Base-by-base conservation (phyloP, 306 rosid species). In the Quercus suber region DNA sequence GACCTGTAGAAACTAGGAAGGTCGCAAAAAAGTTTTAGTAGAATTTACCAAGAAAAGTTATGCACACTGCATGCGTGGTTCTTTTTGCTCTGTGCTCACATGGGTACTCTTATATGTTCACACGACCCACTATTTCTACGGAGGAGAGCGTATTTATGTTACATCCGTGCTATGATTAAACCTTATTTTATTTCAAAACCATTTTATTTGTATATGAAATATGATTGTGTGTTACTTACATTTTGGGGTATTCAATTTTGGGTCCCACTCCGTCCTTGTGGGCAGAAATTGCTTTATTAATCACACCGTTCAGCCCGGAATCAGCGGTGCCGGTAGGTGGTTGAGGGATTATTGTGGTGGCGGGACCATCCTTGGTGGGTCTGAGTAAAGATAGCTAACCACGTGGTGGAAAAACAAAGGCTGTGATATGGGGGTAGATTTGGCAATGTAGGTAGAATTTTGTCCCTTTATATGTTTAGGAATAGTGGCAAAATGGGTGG, bases 401-500 rank as follows among this genome's bases (percentile, higher is more conserved):
- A 55, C 52, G 67, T 73, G 51, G 51, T 55, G n/a, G 12, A 37
- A 72, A 52, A 72, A 0, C 20, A 6, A 25, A 17, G 15, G 23
- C 20, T 8, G 43, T 71, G 73, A 73, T 63, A 18, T 77, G 79
- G 76, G 5, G 56, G 14, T 3, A 19, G 14, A 13, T 21, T 12
- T 68, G 60, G 52, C 52, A 51, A 55, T 10, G 18, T 15, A n/a
- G 78, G 73, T 49, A 58, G 21, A 8, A 21, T 58, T 58, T 20
- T 21, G 64, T 21, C 64, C 28, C 28, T 21, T 58, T 21, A 58
- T 21, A 0, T 4, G 63, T 11, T 17, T 49, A 13, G 53, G 28
- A 58, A 21, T 27, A 21, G 28, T 21, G 5, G 17, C 1, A 12
- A 21, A 14, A 25, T 4, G 75, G 81, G 82, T 82, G 89, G 87